These are phyloP conservation scores for Auricularia sp. DNA, from an alignment of 768 basidiomycete genomes.

Conservation along the genomic window DNA sequence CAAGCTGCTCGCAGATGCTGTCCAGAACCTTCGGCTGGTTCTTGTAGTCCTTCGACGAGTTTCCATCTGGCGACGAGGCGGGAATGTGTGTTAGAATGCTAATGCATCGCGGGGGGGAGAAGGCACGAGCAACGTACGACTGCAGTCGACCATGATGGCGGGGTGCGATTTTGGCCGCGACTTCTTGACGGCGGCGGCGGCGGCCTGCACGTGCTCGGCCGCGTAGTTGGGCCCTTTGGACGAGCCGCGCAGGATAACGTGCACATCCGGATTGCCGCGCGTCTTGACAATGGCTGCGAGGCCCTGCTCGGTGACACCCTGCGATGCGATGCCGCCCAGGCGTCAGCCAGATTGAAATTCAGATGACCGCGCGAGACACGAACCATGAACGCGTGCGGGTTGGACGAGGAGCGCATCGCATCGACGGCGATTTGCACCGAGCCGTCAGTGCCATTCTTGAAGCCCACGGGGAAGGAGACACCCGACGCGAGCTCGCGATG, in stretches of 20 bases:
- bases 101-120: constrained; percentile 3
- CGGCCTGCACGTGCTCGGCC: constrained; percentile 57
- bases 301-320: constrained; percentile 14
- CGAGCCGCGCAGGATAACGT: constrained; percentile 93
- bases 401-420: constrained; percentile 85
- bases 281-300: constrained; percentile 95
- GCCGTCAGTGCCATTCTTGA: constrained; percentile 99
- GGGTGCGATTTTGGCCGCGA: constrained; percentile 41
- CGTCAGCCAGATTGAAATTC: neutral
- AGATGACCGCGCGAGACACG: neutral
- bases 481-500: constrained; percentile 95
- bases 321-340: neutral
- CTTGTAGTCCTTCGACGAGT: constrained; percentile 89
- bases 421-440: constrained; percentile 68
- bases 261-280: constrained; percentile 71
- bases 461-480: constrained; percentile 86
- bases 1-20: constrained; percentile 64
- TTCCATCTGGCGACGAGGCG: constrained; percentile 58
- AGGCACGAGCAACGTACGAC: constrained; percentile 38
- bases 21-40: constrained; percentile 80
- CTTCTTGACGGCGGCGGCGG: constrained; percentile 53
- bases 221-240: constrained; percentile 85
- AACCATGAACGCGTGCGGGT: constrained; percentile 93
- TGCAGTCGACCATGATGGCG: constrained; percentile 83
- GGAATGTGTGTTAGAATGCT: neutral